Base-by-base conservation (phyloP, 2,329 filamentous ascomycete genomes). In the Aurifilum marmelostoma region DNA sequence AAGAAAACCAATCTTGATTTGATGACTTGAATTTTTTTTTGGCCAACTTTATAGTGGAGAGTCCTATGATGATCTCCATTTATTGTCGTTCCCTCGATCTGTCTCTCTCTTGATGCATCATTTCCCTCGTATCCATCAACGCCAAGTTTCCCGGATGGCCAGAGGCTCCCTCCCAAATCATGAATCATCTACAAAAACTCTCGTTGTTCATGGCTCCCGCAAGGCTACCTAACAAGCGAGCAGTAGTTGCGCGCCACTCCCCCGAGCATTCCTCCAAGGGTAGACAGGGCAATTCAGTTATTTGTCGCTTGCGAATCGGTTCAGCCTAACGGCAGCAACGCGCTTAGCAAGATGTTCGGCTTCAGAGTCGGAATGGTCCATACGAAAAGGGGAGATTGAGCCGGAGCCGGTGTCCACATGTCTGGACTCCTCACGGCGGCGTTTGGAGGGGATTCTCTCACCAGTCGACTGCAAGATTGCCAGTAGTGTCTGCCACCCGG, bases 391-490 rank as follows among this genome's bases (percentile, higher is more conserved):
- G 70, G 73, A 73, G 67, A 60, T 71, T 63, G 67, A 63, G 72
- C 65, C 65, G 66, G 65, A 61, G 62, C 47, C 47, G 37, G 50
- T 24, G 41, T 69, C 69, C 41, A 67, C 24, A 66, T 63, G 68
- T 70, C 75, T 73, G 74, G 71, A 75, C 72, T 77, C 75, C 74
- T 74, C 80, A 77, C 82, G 82, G 77, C 78, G 80, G 78, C 88
- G 92, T 87, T 96, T 97, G 14, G 50, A 37, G 81, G 90, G 90
- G 88, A 91, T 89, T 89, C 91, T 91, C 92, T 97, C 94, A 97
- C 94, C 93, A 87, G 93, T 94, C 89, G 94, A 92, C 89, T 96
- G 89, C 83, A 98, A 88, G 79, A 99, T 97, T 80, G 92, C 91
- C 82, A 95, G 87, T 77, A 99, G 86, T 70, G 93, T 98, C 80